Conservation (phyloP, 1,139 yeast genomes). For the Blastobotrys persicus region DNA sequence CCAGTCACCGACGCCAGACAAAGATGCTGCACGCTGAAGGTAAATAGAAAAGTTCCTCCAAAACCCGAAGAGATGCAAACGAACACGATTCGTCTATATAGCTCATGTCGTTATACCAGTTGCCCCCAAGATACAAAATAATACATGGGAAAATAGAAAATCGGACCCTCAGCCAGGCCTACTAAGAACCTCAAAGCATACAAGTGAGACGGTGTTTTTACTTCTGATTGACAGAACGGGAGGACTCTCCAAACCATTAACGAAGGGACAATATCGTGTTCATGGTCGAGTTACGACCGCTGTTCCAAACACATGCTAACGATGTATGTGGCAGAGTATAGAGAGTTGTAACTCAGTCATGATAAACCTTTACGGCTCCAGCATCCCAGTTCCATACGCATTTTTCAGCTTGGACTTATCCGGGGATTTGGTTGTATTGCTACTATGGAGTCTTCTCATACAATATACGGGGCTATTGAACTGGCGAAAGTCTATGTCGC, state of each 20-base stretch:
- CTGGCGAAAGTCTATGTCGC: conserved; percentile 85
- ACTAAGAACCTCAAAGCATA: conserved; percentile 57
- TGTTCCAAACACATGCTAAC: conserved; percentile 41
- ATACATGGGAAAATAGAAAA: conserved; percentile 62
- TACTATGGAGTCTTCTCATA: no score
- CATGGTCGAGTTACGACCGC: conserved; percentile 39
- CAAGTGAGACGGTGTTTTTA: conserved; percentile 43
- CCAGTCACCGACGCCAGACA: conserved; percentile 42
- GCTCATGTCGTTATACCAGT: conserved; percentile 49
- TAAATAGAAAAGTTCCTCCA: conserved; percentile 43
- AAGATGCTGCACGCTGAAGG: conserved; percentile 43
- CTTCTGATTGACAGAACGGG: conserved; percentile 52
- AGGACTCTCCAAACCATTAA: conserved; percentile 59
- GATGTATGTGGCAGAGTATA: conserved; percentile 58
- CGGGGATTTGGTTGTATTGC: conserved; percentile 35
- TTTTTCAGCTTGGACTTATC: conserved; percentile 36
- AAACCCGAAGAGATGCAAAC: conserved; percentile 43
- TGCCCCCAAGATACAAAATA: conserved; percentile 49
- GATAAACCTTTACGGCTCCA: conserved; percentile 46
- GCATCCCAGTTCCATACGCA: conserved; percentile 33
- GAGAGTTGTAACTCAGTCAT: conserved; percentile 62
- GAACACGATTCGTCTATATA: conserved; percentile 49
- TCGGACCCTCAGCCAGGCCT: conserved; percentile 59
- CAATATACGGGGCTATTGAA: no score
- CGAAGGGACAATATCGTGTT: conserved; percentile 48